Evolutionary conservation across 2,329 filamentous ascomycete species (phyloP).

Genomic region (Fusarium dlaminii): DNA sequence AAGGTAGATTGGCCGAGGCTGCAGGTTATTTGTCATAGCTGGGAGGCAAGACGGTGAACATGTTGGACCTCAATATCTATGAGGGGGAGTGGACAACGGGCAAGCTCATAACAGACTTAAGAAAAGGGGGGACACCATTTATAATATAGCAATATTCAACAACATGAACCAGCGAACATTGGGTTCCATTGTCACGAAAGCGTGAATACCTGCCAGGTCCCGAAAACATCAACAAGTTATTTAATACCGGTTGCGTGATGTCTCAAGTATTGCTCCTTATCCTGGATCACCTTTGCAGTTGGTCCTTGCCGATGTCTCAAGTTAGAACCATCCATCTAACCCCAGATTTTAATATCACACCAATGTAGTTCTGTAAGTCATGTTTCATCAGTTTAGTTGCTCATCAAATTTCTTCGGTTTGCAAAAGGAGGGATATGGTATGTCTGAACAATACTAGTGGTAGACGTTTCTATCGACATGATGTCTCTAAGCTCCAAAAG

Average conservation of each 20-base stretch:
- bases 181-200: neutral
- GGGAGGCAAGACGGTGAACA: neutral
- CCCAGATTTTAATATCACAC: neutral
- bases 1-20: neutral
- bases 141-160: neutral
- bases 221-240: neutral
- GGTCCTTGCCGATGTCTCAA: conserved; percentile 6
- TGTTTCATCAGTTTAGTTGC: neutral
- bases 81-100: neutral
- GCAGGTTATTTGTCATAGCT: neutral
- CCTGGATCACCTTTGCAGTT: neutral
- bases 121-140: neutral
- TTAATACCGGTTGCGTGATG: conserved; percentile 8
- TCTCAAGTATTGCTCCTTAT: conserved; percentile 8
- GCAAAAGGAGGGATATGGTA: neutral
- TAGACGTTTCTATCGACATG: neutral
- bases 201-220: neutral
- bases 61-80: neutral
- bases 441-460: neutral
- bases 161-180: neutral
- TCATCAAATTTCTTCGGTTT: neutral
- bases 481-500: neutral
- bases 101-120: neutral
- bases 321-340: neutral
- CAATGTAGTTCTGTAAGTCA: neutral